Evolutionary conservation across 305 asterid species (phyloP).

Genomic region (Fraxinus dipetala): DNA sequence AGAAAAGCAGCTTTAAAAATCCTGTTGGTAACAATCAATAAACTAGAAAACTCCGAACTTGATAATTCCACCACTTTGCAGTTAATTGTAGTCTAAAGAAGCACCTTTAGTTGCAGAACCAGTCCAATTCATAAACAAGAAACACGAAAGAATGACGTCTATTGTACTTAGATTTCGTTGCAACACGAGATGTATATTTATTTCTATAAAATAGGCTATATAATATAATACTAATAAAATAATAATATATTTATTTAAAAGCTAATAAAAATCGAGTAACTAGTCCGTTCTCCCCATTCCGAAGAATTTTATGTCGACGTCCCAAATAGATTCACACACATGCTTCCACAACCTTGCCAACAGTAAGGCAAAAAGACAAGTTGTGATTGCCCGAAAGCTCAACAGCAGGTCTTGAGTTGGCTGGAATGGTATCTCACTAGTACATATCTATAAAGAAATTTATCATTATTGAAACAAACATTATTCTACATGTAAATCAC

Average conservation of each 20-base stretch:
- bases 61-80: background rate
- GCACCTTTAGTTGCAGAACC: background rate
- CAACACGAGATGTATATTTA: background rate
- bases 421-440: background rate
- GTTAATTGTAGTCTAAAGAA: background rate
- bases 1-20: background rate
- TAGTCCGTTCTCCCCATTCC: background rate
- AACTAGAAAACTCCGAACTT: background rate
- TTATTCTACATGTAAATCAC: conserved; percentile 15
- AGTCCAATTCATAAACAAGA: background rate
- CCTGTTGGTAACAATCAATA: background rate
- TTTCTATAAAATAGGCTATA: background rate
- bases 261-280: background rate
- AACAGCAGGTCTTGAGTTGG: conserved; percentile 1
- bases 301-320: background rate
- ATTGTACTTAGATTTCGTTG: background rate
- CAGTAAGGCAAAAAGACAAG: background rate
- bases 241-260: background rate
- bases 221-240: background rate
- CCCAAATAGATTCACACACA: background rate
- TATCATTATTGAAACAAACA: conserved; percentile 9
- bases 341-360: conserved; percentile 1
- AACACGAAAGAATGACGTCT: background rate
- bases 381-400: background rate
- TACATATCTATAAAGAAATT: conserved; percentile 29